Evolutionary conservation across 2,329 filamentous ascomycete species (phyloP).

Genomic region (Trichoderma sp.): DNA sequence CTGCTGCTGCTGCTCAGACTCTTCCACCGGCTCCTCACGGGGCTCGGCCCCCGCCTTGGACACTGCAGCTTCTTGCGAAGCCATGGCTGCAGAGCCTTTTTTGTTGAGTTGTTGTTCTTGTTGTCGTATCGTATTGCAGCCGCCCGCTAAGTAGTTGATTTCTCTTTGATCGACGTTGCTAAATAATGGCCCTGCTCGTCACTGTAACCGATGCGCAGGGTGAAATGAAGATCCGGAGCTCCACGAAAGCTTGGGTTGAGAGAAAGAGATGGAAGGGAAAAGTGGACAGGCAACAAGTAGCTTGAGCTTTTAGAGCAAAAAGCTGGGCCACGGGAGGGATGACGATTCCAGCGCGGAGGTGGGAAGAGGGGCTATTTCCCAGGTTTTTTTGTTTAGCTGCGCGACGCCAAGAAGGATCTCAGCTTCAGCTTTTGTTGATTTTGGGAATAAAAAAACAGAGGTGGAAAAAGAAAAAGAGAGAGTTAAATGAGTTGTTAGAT

Average conservation of each 20-base stretch:
- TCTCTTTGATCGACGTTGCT: not conserved
- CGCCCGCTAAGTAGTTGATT: not conserved
- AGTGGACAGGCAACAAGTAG: slow-evolving; percentile 8
- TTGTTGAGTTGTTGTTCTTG: not conserved
- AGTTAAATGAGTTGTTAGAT: not conserved
- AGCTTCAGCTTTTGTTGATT: not conserved
- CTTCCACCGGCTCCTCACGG: slow-evolving; percentile 16
- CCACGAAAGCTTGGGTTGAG: not conserved
- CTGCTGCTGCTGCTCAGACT: slow-evolving; percentile 7
- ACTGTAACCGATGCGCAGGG: not conserved
- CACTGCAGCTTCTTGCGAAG: slow-evolving; percentile 24
- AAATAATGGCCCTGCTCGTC: not conserved
- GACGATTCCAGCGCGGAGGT: slow-evolving; percentile 6
- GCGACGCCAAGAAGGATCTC: not conserved
- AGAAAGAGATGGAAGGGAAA: not conserved
- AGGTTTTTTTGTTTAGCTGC: not conserved
- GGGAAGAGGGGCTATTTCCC: slow-evolving; percentile 2
- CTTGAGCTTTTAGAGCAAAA: slow-evolving; percentile 3
- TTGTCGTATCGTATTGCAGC: not conserved
- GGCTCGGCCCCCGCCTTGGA: slow-evolving; percentile 21
- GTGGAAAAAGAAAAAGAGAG: not conserved
- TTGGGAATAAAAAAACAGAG: not conserved
- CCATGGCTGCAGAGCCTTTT: slow-evolving; percentile 17
- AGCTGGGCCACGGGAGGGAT: slow-evolving; percentile 4
- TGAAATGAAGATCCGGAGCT: not conserved